A percentile compares a stretch with the other conserved stretches of the same genome.
Evolutionary conservation across 176 grass and related monocot genomes (phyloP).

Genomic region (Guadua angustifolia): DNA sequence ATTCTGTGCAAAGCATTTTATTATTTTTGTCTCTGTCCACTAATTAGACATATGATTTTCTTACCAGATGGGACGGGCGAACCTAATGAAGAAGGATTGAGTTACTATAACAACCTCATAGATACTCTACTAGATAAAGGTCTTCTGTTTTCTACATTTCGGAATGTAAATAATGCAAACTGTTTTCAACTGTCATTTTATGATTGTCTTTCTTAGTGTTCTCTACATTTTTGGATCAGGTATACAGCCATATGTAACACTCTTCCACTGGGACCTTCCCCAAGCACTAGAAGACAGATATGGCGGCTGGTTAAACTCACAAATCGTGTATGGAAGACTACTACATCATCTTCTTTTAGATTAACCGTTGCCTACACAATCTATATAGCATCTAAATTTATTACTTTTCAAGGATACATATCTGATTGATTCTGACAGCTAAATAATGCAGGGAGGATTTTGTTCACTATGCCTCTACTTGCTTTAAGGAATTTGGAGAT

Average conservation of each 20-base stretch:
- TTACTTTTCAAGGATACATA: not conserved
- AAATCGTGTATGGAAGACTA: constrained; percentile 75
- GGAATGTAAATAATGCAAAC: not conserved
- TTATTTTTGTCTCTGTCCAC: not conserved
- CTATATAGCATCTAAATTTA: constrained; percentile 8
- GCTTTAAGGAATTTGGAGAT: constrained; percentile 89
- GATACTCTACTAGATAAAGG: constrained; percentile 74
- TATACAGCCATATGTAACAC: constrained; percentile 66
- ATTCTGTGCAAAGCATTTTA: not conserved
- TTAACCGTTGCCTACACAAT: not conserved
- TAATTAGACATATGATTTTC: constrained; percentile 35
- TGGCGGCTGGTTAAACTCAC: constrained; percentile 71
- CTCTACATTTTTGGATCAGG: constrained; percentile 46
- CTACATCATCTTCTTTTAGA: constrained; percentile 1
- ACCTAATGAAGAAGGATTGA: constrained; percentile 88
- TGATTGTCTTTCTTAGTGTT: not conserved
- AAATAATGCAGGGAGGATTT: constrained; percentile 77
- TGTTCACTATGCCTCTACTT: constrained; percentile 72
- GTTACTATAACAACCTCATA: constrained; percentile 83
- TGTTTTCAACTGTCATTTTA: constrained; percentile 10
- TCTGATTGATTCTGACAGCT: constrained; percentile 24
- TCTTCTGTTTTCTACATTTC: constrained; percentile 22
- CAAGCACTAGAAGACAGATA: constrained; percentile 84
- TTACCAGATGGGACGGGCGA: constrained; percentile 85
- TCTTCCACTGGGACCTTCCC: constrained; percentile 87